Evolutionary conservation across 2,329 filamentous ascomycete species (phyloP).

Genomic region (Whalleya microplaca): DNA sequence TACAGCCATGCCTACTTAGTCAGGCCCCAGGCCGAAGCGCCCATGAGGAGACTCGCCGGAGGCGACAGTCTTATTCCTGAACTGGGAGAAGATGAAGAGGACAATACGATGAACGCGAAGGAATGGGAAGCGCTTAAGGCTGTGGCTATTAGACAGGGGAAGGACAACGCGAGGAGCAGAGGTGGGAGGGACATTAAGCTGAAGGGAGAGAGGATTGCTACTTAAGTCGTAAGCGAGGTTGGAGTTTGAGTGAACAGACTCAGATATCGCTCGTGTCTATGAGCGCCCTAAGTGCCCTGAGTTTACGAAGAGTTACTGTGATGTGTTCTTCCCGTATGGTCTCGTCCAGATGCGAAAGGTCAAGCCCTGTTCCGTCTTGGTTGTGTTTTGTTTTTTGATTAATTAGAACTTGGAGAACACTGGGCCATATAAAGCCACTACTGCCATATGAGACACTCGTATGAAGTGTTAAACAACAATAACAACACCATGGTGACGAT

Average conservation of each 20-base stretch:
- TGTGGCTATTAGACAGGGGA: constrained; percentile 5
- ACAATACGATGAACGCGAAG: constrained; percentile 5
- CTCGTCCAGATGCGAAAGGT: no score
- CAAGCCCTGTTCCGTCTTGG: no score
- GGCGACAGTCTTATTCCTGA: constrained; percentile 3
- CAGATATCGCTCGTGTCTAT: no score
- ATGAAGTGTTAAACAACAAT: no score
- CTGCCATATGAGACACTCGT: no score
- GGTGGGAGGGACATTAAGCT: constrained; percentile 2
- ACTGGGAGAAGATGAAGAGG: constrained; percentile 1
- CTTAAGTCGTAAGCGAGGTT: neutral
- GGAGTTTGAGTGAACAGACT: neutral
- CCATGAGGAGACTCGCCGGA: constrained; percentile 18
- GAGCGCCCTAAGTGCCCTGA: no score
- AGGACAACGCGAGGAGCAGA: constrained; percentile 4
- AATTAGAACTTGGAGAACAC: no score
- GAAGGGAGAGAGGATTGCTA: neutral
- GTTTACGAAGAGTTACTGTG: no score
- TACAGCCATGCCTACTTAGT: constrained; percentile 19
- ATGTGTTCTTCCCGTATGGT: no score
- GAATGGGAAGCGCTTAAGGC: constrained; percentile 6
- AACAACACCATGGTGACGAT: no score
- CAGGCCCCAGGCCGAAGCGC: constrained; percentile 19
- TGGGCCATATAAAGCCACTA: no score
- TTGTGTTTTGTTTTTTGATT: no score